Percentiles rank a stretch among this genome's conserved stretches.
phyloP scores from a whole-genome alignment of 495 filamentous ascomycete genomes.

The Aspergillus haitiensis region DNA sequence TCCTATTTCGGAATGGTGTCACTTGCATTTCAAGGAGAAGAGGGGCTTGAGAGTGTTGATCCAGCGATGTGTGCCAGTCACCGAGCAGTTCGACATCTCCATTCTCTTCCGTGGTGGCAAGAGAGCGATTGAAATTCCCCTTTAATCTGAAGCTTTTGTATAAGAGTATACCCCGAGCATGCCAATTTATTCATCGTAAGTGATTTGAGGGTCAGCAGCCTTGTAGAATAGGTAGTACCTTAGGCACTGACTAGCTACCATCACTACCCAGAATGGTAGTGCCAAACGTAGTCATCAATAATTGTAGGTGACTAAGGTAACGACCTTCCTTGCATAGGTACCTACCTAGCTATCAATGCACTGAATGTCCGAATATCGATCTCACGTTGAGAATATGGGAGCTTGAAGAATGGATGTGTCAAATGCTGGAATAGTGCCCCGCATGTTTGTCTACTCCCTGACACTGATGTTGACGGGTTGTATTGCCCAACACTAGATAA shows the following conservation, averaged over 20 bases:
- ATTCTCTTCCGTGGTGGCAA: conserved; percentile 44
- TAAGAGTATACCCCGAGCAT: conserved; percentile 10
- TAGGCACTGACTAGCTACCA: too few species aligned
- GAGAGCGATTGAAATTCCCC: conserved; percentile 14
- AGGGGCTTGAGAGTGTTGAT: conserved; percentile 63
- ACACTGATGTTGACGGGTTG: too few species aligned
- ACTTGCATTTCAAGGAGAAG: conserved; percentile 66
- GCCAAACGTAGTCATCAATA: background rate
- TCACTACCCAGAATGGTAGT: background rate
- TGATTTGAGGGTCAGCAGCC: background rate
- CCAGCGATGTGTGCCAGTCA: conserved; percentile 65
- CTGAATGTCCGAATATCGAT: too few species aligned
- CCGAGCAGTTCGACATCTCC: conserved; percentile 42
- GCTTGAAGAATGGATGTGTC: too few species aligned
- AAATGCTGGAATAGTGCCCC: too few species aligned
- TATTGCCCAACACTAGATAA: too few species aligned
- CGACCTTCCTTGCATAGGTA: background rate
- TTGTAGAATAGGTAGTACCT: too few species aligned
- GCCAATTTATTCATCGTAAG: background rate
- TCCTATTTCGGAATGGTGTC: conserved; percentile 84
- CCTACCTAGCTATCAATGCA: background rate
- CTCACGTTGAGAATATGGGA: too few species aligned
- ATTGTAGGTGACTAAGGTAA: background rate
- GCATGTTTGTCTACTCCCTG: too few species aligned
- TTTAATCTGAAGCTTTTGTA: background rate